Percentiles rank a stretch among this genome's conserved stretches.
Conservation (phyloP, 2,329 filamentous ascomycete species). For the Neofusicoccum ribis region DNA sequence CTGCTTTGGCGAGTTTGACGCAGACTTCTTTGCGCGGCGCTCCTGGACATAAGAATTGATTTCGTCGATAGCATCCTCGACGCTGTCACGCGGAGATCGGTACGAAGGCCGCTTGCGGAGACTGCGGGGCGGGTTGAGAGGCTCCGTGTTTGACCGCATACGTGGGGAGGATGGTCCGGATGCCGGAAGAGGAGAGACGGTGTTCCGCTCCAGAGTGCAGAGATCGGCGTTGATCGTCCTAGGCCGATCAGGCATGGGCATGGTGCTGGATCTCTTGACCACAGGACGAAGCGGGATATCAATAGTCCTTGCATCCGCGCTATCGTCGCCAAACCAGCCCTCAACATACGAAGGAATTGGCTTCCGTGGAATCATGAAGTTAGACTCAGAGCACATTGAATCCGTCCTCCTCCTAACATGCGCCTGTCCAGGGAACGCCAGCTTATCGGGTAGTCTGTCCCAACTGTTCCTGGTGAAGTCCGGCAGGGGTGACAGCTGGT, state of each 20-base stretch:
- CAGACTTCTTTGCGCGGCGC: constrained; percentile 36
- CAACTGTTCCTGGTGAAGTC: constrained; percentile 38
- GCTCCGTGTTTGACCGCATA: constrained; percentile 37
- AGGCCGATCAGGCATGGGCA: background rate
- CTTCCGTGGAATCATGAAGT: background rate
- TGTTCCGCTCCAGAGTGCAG: background rate
- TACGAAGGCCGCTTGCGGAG: constrained; percentile 36
- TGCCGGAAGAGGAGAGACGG: background rate
- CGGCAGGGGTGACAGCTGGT: constrained; percentile 39
- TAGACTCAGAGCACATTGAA: background rate
- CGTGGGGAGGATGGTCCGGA: constrained; percentile 27
- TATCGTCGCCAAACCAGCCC: background rate
- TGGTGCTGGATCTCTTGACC: constrained; percentile 29
- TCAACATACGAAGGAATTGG: constrained; percentile 6
- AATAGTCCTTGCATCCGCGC: constrained; percentile 20
- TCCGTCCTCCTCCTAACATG: constrained; percentile 4
- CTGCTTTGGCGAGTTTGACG: constrained; percentile 33
- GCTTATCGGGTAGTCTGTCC: constrained; percentile 10
- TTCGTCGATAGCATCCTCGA: constrained; percentile 49
- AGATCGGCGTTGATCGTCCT: background rate
- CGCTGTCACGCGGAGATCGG: constrained; percentile 38
- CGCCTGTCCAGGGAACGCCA: background rate
- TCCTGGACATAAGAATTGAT: constrained; percentile 53
- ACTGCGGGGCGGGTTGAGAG: constrained; percentile 12
- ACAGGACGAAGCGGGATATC: constrained; percentile 28